phyloP scores from a whole-genome alignment of 495 filamentous ascomycete genomes.

The Clavariopsis aquatica region DNA sequence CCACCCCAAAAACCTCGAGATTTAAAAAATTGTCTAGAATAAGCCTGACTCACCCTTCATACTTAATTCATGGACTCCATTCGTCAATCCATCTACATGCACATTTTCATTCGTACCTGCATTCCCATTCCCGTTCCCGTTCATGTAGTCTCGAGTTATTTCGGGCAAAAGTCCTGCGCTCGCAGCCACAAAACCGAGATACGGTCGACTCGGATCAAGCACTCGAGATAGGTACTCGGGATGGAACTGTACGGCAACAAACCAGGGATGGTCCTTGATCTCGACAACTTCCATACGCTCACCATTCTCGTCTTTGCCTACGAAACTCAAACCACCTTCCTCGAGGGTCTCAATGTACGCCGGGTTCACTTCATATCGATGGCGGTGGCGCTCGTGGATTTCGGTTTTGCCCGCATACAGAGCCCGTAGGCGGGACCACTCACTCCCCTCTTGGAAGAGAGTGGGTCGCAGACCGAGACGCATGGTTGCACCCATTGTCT shows the following conservation, averaged over 20 bases:
- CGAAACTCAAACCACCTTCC: conserved; percentile 61
- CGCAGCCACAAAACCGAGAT: conserved; percentile 85
- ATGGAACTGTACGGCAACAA: conserved; percentile 87
- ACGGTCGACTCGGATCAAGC: conserved; percentile 71
- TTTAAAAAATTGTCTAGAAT: neutral
- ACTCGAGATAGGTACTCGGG: conserved; percentile 79
- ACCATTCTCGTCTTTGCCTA: conserved; percentile 79
- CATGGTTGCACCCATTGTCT: conserved; percentile 86
- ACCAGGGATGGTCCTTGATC: conserved; percentile 85
- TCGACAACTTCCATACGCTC: conserved; percentile 92
- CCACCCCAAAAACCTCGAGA: neutral
- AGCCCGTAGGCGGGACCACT: conserved; percentile 75
- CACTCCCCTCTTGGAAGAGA: conserved; percentile 71
- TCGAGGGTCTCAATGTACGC: conserved; percentile 61
- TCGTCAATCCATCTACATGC: conserved; percentile 17
- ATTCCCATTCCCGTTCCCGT: conserved; percentile 7
- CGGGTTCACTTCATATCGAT: conserved; percentile 78
- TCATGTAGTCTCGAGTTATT: conserved; percentile 25
- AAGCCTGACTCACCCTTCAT: neutral
- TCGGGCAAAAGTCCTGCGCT: conserved; percentile 43
- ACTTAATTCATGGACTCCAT: conserved; percentile 18
- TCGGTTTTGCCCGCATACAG: conserved; percentile 63
- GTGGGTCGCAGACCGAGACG: conserved; percentile 76
- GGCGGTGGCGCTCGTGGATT: conserved; percentile 67
- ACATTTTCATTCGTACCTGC: conserved; percentile 4